Evolutionary conservation across 495 filamentous ascomycete genomes (phyloP).

Genomic region (Penicillium flavigenum): DNA sequence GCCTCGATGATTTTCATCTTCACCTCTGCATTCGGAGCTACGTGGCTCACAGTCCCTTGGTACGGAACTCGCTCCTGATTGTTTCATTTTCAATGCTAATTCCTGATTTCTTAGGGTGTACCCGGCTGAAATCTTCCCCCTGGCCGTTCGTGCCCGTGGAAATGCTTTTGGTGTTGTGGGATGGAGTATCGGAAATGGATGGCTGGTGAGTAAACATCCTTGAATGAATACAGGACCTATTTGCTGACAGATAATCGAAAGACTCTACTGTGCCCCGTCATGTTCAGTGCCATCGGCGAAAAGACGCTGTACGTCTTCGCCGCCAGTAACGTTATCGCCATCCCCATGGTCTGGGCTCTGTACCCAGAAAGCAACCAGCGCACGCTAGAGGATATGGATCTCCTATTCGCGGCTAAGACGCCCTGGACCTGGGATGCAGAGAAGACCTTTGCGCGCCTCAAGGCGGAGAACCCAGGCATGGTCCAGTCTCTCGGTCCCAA

Average conservation of each 20-base stretch:
- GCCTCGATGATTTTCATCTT: slow-evolving; percentile 70
- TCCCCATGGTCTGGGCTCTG: slow-evolving; percentile 66
- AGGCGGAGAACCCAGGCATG: slow-evolving; percentile 53
- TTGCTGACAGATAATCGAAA: slow-evolving; percentile 13
- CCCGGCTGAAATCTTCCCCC: slow-evolving; percentile 69
- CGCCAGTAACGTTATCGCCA: slow-evolving; percentile 58
- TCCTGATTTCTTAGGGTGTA: slow-evolving; percentile 45
- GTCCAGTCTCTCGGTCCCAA: slow-evolving; percentile 46
- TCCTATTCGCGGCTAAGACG: slow-evolving; percentile 59
- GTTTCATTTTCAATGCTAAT: background rate
- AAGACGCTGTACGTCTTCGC: slow-evolving; percentile 70
- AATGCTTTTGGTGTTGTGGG: slow-evolving; percentile 76
- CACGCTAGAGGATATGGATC: slow-evolving; percentile 68
- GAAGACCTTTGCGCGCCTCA: slow-evolving; percentile 53
- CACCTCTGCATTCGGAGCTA: slow-evolving; percentile 67
- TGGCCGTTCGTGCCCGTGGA: slow-evolving; percentile 65
- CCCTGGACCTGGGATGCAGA: slow-evolving; percentile 67
- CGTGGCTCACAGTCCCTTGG: slow-evolving; percentile 70
- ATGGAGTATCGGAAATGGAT: slow-evolving; percentile 72
- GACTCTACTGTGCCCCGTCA: slow-evolving; percentile 62
- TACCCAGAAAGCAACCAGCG: slow-evolving; percentile 69
- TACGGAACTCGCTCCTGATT: background rate
- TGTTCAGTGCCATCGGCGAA: slow-evolving; percentile 61
- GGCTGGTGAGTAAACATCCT: slow-evolving; percentile 42
- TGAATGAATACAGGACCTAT: background rate